Evolutionary conservation across 768 basidiomycete genomes (phyloP), one percentile per base, ranked within the genome.

Genomic region (Macrolepiota albuminosa): DNA sequence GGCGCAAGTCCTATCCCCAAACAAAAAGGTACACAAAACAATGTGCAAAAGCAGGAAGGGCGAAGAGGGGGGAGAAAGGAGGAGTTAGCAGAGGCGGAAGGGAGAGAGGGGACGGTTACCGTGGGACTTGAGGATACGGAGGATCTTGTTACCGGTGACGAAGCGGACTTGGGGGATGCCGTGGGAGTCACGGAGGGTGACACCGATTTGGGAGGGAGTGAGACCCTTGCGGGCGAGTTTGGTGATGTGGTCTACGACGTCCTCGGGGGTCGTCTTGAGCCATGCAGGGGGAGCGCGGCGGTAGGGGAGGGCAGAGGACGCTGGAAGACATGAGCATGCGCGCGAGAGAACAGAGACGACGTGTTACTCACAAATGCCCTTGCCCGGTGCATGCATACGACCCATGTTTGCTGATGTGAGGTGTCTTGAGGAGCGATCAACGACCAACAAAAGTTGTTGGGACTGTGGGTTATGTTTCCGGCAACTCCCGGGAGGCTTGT

Each of bases 361-460:
- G 16, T 37, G 11, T 45, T 59, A 86, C 89, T 70, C 77, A 93
- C 91, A 92, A 84, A 98, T 97, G 85, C 95, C 96, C 93, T 98
- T 98, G 79, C 94, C 94, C 78, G 95, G 94, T 86, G 95, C 95
- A 86, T 98, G 96, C 93, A 97, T 95, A 74, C 95, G 93, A 91
- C 89, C 91, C 91, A 93, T 93, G 79, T 68, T 79, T 73, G 70
- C 63, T 78, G 75, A 54, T 60, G 67, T 71, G 69, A 64, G 62
- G 66, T 65, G 75, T 74, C 75, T 79, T 77, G 77, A 76, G 66
- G 70, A 68, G 10, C 42, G n/a, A 43, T 33, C 46, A 6, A 47
- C 33, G 1, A 0, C 4, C 4, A 6, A 21, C n/a, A 48, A 50
- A 39, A 39, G 13, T 37, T 37, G 36, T 16, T n/a, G 3, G 14